Evolutionary conservation across 2,329 filamentous ascomycete species (phyloP).

Genomic region (Colletotrichum spaethianum): DNA sequence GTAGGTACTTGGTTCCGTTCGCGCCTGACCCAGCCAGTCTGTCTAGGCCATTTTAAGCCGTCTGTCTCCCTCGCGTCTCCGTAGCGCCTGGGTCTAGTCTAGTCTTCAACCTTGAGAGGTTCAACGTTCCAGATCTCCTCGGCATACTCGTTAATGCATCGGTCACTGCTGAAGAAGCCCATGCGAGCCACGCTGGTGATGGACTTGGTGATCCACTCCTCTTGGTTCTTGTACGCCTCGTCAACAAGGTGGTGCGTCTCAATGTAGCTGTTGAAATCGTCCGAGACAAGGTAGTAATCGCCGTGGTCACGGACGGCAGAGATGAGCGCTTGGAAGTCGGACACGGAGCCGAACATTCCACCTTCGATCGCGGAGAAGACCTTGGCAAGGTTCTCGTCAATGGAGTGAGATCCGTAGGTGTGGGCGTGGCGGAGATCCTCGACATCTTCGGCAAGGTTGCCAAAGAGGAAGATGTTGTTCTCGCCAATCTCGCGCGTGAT

Average conservation of each 20-base stretch:
- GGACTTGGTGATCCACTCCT: conserved; percentile 91
- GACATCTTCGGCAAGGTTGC: conserved; percentile 94
- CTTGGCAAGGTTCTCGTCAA: conserved; percentile 82
- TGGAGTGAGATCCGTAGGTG: conserved; percentile 83
- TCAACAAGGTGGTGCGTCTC: conserved; percentile 93
- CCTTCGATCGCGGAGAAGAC: conserved; percentile 89
- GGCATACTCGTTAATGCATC: conserved; percentile 97
- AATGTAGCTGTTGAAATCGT: conserved; percentile 96
- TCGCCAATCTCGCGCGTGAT: conserved; percentile 98
- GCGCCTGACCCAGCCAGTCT: conserved; percentile 11
- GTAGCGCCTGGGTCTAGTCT: conserved; percentile 18
- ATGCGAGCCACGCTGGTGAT: conserved; percentile 92
- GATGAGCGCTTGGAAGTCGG: conserved; percentile 86
- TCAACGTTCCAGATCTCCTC: conserved; percentile 98
- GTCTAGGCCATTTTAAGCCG: neutral
- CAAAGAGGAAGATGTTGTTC: conserved; percentile 98
- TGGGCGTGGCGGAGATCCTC: conserved; percentile 94
- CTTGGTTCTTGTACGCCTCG: conserved; percentile 90
- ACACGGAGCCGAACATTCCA: conserved; percentile 84
- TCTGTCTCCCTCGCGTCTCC: conserved; percentile 5
- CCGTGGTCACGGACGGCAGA: conserved; percentile 91
- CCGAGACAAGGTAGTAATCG: conserved; percentile 97
- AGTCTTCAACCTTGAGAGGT: conserved; percentile 71
- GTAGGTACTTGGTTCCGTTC: conserved; percentile 28
- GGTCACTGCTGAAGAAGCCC: conserved; percentile 97